Evolutionary conservation across 768 basidiomycete genomes (phyloP).

Genomic region (Grammothele lineata): DNA sequence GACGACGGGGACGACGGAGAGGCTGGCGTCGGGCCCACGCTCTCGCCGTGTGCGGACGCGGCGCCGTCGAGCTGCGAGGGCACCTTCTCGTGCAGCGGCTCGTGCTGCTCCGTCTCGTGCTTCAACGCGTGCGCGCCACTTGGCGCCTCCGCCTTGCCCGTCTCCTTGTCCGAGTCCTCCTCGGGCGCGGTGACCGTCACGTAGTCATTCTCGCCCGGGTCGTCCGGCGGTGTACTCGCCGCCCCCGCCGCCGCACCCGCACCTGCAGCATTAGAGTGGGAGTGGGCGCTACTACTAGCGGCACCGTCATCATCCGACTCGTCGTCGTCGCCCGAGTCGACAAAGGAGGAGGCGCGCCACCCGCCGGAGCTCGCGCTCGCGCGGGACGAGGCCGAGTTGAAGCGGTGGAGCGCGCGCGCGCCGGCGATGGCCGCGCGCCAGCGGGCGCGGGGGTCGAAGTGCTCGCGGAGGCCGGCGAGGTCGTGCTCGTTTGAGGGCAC

Average conservation of each 20-base stretch:
- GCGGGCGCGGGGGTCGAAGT: conserved; percentile 71
- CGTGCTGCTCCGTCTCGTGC: conserved; percentile 20
- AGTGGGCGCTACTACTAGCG: too few relatives aligned
- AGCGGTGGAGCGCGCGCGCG: conserved; percentile 35
- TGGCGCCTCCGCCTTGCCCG: conserved; percentile 10
- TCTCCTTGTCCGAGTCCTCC: conserved; percentile 10
- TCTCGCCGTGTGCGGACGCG: neutral
- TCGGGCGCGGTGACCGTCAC: conserved; percentile 37
- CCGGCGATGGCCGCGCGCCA: conserved; percentile 70
- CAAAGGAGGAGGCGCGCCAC: conserved; percentile 25
- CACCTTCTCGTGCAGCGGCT: conserved; percentile 21
- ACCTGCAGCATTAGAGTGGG: too few relatives aligned
- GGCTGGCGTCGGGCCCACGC: neutral
- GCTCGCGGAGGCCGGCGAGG: conserved; percentile 70
- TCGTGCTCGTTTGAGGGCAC: conserved; percentile 69
- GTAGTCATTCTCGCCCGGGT: conserved; percentile 37
- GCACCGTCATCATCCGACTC: conserved; percentile 27
- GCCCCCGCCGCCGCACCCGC: conserved; percentile 1
- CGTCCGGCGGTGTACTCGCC: conserved; percentile 6
- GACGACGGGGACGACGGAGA: too few relatives aligned
- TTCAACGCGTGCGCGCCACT: conserved; percentile 19
- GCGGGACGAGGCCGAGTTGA: conserved; percentile 20
- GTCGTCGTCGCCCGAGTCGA: conserved; percentile 30
- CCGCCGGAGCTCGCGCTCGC: conserved; percentile 28
- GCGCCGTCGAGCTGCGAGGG: conserved; percentile 10